Percentiles rank a stretch among this genome's conserved stretches.
Conservation (phyloP, 176 grass and related monocot genomes). For the Elymus sibiricus region DNA sequence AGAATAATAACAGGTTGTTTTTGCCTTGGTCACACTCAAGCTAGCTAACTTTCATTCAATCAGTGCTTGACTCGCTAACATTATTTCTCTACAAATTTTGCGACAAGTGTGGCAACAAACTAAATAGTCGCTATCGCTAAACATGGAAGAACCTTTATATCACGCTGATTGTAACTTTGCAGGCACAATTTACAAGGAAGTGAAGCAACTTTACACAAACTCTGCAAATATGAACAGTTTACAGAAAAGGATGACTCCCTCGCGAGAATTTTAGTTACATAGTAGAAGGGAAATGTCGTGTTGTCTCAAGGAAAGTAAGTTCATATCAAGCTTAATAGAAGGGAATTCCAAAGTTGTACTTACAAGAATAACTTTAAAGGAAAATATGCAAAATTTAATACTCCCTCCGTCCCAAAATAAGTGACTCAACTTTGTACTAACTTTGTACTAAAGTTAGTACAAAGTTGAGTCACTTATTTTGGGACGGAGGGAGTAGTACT, state of each 20-base stretch:
- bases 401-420: neutral
- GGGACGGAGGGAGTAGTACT: neutral
- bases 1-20: neutral
- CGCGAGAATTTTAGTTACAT: neutral
- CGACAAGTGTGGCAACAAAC: neutral
- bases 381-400: neutral
- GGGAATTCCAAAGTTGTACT: neutral
- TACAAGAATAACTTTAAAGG: neutral
- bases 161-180: neutral
- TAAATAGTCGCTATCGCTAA: neutral
- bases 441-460: too few species aligned
- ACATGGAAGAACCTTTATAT: neutral
- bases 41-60: neutral
- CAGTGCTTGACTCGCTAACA: neutral
- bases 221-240: neutral
- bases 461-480: too few species aligned
- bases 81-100: neutral
- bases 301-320: neutral
- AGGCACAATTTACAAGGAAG: neutral
- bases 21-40: neutral
- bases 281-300: neutral
- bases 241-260: neutral
- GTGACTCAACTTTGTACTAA: too few species aligned
- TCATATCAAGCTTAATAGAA: neutral
- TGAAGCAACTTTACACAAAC: neutral